Conservation (phyloP, 2,329 filamentous ascomycete species). For the Pseudocercospora fijiensis region DNA sequence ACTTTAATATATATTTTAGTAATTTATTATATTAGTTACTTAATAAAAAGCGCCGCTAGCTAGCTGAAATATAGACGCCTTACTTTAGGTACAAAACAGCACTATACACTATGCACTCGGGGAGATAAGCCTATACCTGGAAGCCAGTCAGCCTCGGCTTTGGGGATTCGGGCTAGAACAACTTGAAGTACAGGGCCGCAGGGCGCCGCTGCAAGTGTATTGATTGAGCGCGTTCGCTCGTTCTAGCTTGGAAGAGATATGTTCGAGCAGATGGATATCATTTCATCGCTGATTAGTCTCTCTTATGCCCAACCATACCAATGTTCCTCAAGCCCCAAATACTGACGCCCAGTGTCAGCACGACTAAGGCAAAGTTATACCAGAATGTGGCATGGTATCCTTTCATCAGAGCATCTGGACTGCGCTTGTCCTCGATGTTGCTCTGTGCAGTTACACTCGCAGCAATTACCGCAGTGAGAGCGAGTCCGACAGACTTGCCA, state of each 20-base stretch:
- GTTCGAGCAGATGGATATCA: neutral
- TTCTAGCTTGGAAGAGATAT: neutral
- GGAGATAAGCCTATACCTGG: neutral
- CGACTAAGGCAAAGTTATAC: constrained; percentile 40
- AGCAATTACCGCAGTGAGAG: constrained; percentile 42
- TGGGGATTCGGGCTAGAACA: neutral
- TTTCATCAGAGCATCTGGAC: constrained; percentile 35
- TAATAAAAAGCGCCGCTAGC: too few species aligned
- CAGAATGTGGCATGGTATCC: constrained; percentile 46
- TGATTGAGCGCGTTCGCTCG: neutral
- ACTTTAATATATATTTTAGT: too few species aligned
- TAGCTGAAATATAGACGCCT: too few species aligned
- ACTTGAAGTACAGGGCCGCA: too few species aligned
- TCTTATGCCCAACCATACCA: constrained; percentile 45
- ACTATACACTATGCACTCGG: too few species aligned
- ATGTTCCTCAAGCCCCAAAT: constrained; percentile 43
- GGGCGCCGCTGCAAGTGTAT: neutral
- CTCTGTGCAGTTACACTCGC: constrained; percentile 28
- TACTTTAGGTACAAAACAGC: too few species aligned
- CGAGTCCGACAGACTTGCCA: constrained; percentile 44
- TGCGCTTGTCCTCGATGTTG: constrained; percentile 29
- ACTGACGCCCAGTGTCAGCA: constrained; percentile 35
- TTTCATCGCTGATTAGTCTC: constrained; percentile 29
- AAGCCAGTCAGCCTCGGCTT: neutral
- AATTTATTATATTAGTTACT: too few species aligned